Base-by-base conservation (phyloP, 768 basidiomycete genomes). In the Termitomyces sp. region DNA sequence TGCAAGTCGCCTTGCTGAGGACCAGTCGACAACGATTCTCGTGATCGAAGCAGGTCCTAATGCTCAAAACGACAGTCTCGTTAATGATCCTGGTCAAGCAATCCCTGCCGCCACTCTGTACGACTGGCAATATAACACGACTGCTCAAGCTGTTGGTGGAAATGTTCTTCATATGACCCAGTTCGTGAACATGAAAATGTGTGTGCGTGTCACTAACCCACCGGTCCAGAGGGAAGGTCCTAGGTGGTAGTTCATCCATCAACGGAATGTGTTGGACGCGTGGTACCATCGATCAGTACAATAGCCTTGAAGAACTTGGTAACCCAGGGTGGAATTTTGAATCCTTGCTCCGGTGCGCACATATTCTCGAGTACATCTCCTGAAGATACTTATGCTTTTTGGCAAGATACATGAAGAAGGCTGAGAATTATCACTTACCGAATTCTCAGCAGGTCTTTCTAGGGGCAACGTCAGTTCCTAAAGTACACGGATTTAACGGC, bases 211-310 rank as follows among this genome's bases (percentile, higher is more conserved):
- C 18, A 40, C 46, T 42, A 33, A 38, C 15, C 0, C 35, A 9
- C n/a, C 5, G 4, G 0, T 28, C 11, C 39, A 67, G 66, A 52
- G 66, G 66, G 7, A 67, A 67, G 40, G 66, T 63, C 8, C 52
- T 67, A 0, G 66, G 66, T 9, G 66, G 66, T 22, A 67, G 66
- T n/a, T 67, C 66, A n/a, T 60, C 63, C 36, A 65, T 67, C 20
- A 67, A 67, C 38, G 64, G 64, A 16, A 65, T 67, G 66, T 59
- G 61, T 38, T 67, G 66, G 66, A 67, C 66, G 7, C 64, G 66
- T 28, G 66, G 64, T n/a, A 67, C 63, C 7, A 60, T 65, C 15
- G 58, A 63, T 33, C 66, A 67, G 24, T 67, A 67, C 12, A 46
- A 67, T 48, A 62, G 63, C 32, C 36, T 67, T 38, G 64, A 67